Evolutionary conservation across 2,329 filamentous ascomycete species (phyloP), one percentile per base, ranked within the genome.

Genomic region (Incumbomyces lentus): DNA sequence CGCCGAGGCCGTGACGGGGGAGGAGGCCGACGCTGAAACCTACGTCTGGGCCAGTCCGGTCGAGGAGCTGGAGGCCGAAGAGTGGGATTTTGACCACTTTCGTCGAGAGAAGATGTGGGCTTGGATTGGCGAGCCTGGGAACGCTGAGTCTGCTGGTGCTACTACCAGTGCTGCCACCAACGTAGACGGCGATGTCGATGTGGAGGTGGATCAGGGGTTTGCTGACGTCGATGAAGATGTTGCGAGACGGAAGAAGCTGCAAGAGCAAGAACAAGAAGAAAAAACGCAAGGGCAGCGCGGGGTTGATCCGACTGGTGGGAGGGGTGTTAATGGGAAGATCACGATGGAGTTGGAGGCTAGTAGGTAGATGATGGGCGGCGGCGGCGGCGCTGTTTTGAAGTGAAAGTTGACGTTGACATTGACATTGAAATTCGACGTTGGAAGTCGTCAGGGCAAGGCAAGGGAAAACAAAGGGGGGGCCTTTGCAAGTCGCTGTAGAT

Each of bases 41-140:
- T 89, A 89, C 60, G 73, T 88, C 4, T 88, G 75, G 64, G 68
- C 70, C 37, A 62, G 60, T 12, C 52, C 68, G 1, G 62, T 67
- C 13, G 54, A 64, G 0, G 32, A 59, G 0, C 66, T 96, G 14
- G 86, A 94, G 63, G 70, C 76, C 29, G 65, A 69, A 17, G 88
- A 95, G 63, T 96, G 90, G 90, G 86, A 94, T 62, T 92, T 88
- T 67, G 79, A 82, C 40, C 79, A 84, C 52, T 96, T 95, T 61
- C 78, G 82, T 51, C 71, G 73, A 57, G 81, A 92, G 51, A 94
- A 88, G 69, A 69, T 84, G 73, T 59, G 63, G 40, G 67, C 68
- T 55, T 82, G 79, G 79, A 68, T 73, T 49, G 73, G 69, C 11
- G 19, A 55, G 36, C 4, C 33, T 4, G 16, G 33, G 16, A 17